Evolutionary conservation across 441 rosid species (phyloP), one percentile per base, ranked within the genome.

Genomic region (Populus hybrid): DNA sequence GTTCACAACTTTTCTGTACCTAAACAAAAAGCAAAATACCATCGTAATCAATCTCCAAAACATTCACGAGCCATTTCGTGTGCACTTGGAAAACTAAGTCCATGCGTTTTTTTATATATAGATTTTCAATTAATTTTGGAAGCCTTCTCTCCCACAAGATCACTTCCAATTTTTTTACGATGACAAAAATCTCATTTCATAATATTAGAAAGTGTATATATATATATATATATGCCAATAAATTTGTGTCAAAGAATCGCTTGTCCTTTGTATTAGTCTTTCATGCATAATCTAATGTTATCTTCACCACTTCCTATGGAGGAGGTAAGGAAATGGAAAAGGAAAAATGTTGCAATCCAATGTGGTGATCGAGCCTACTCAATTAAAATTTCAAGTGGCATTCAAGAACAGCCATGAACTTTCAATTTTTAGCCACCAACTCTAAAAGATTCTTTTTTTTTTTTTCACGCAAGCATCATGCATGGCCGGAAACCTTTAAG

Each of bases 391-490:
- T 8, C 26, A n/a, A 0, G 23, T 2, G 34, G 6, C 19, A 46
- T 71, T 66, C 65, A 35, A 28, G 35, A 50, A 0, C 75, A 72
- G 32, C 68, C 50, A 59, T 23, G 0, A 1, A 46, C 19, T 46
- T 46, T 46, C 19, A 23, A 32, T 40, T 53, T 26, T 1, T 2
- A 28, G 19, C 21, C 67, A 26, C 40, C 38, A 63, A 9, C 67
- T 59, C 72, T 35, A 32, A 71, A 76, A 76, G 75, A 65, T 79
- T 82, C 76, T 71, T 64, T 77, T 76, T 73, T 77, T 76, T 73
- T 68, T 77, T 79, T 80, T 67, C 80, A 77, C 77, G 81, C 79
- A 82, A 46, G 78, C 70, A 70, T 86, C 86, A 74, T 80, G 84
- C 84, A 84, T 77, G 84, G 83, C 34, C 86, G 83, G 82, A 83